phyloP scores from a whole-genome alignment of 2,329 filamentous ascomycete genomes.

The Zymoseptoria crescenta region DNA sequence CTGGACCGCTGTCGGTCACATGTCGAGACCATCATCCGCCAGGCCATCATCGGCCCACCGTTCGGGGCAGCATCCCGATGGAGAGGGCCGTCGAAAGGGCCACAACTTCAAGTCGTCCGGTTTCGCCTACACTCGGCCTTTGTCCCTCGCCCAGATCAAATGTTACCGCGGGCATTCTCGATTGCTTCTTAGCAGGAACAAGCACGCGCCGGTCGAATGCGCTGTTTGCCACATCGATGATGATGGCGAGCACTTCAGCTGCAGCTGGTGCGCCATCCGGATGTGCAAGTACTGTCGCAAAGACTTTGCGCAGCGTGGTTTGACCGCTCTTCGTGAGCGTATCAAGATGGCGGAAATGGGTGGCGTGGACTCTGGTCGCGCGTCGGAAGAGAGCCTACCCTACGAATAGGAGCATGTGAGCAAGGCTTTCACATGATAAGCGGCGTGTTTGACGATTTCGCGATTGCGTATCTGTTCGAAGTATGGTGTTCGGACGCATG shows the following conservation, averaged over 20 bases:
- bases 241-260: constrained; percentile 24
- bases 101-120: constrained; percentile 28
- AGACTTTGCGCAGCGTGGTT: constrained; percentile 18
- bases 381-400: constrained; percentile 5
- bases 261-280: constrained; percentile 26
- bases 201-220: constrained; percentile 28
- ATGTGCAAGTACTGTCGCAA: constrained; percentile 26
- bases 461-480: not conserved
- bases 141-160: constrained; percentile 23
- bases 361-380: constrained; percentile 4
- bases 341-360: constrained; percentile 12
- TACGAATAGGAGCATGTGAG: not conserved
- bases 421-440: not conserved
- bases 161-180: constrained; percentile 24
- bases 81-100: constrained; percentile 18
- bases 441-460: not conserved
- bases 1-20: constrained; percentile 2
- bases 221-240: constrained; percentile 29
- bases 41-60: constrained; percentile 12
- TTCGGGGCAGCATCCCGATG: constrained; percentile 9
- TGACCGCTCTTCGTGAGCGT: constrained; percentile 18
- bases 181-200: constrained; percentile 25
- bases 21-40: constrained; percentile 12
- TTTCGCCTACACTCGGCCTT: constrained; percentile 25
- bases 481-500: not conserved